Evolutionary conservation across 2,329 filamentous ascomycete genomes (phyloP).

Genomic region (Aspergillus pseudoviridinutans): DNA sequence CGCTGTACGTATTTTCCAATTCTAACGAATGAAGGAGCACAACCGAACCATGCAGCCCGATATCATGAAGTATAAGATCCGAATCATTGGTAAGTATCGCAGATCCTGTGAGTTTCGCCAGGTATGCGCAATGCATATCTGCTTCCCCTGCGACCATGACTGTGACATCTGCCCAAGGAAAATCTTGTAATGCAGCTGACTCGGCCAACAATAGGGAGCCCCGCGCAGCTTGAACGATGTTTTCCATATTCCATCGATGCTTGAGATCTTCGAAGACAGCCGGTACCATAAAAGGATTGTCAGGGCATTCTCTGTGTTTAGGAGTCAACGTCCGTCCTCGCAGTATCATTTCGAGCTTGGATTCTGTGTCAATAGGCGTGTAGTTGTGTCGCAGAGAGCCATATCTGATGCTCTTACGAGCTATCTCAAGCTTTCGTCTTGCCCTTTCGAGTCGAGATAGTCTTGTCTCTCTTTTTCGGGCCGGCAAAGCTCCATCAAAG

Average conservation of each 20-base stretch:
- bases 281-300: conserved; percentile 70
- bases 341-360: conserved; percentile 24
- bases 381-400: conserved; percentile 22
- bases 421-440: conserved; percentile 53
- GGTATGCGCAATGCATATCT: conserved; percentile 71
- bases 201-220: conserved; percentile 16
- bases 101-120: conserved; percentile 53
- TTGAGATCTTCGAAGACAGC: conserved; percentile 68
- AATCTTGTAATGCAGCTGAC: conserved; percentile 24
- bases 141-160: conserved; percentile 77
- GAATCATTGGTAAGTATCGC: conserved; percentile 79
- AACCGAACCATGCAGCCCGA: conserved; percentile 60
- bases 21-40: conserved; percentile 66
- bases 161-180: conserved; percentile 37
- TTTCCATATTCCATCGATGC: conserved; percentile 39
- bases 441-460: conserved; percentile 57
- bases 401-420: conserved; percentile 37
- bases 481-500: conserved; percentile 80
- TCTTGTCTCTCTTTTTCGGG: conserved; percentile 60
- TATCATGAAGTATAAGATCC: conserved; percentile 72
- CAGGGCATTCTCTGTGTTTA: conserved; percentile 40
- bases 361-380: background rate
- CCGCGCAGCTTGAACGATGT: conserved; percentile 17
- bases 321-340: conserved; percentile 19
- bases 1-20: conserved; percentile 12